A percentile compares a stretch with the other conserved stretches of the same genome.
Conservation (phyloP, 2,329 filamentous ascomycete genomes). For the Verticillium alfalfae region DNA sequence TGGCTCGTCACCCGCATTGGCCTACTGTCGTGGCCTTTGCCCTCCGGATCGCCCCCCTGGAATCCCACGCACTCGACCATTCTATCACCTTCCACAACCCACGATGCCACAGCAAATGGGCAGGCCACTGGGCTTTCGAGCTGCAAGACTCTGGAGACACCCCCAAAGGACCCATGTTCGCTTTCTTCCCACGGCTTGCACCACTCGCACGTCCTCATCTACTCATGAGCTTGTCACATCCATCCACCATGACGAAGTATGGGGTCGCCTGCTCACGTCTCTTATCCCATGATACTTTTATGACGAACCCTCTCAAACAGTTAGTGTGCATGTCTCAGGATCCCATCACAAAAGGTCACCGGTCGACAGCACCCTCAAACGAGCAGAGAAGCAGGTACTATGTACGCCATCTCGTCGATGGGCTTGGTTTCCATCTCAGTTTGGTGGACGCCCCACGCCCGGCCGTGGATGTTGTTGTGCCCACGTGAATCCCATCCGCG, state of each 20-base stretch:
- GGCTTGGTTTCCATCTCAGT: not conserved
- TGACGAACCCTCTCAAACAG: not conserved
- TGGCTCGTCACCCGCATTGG: not conserved
- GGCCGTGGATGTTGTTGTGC: not conserved
- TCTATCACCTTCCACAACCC: not conserved
- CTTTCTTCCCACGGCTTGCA: not conserved
- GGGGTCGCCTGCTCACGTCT: not conserved
- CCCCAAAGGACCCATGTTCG: not conserved
- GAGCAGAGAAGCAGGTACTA: constrained; percentile 2
- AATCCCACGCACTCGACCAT: constrained; percentile 1
- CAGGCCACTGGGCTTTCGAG: not conserved
- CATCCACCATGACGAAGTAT: not conserved
- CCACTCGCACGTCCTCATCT: not conserved
- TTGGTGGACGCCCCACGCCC: not conserved
- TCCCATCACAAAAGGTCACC: not conserved
- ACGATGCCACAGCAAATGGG: not conserved
- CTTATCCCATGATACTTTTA: not conserved
- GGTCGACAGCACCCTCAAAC: not conserved
- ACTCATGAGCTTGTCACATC: not conserved
- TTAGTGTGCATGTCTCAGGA: not conserved
- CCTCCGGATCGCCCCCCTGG: not conserved
- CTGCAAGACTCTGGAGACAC: not conserved
- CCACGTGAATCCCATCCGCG: constrained; percentile 3
- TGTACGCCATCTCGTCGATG: not conserved
- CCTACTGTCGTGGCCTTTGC: not conserved